A percentile compares a stretch with the other conserved stretches of the same genome.
These are phyloP conservation scores for Citrullus amarus DNA, from an alignment of 306 rosid species.

Conservation along the genomic window DNA sequence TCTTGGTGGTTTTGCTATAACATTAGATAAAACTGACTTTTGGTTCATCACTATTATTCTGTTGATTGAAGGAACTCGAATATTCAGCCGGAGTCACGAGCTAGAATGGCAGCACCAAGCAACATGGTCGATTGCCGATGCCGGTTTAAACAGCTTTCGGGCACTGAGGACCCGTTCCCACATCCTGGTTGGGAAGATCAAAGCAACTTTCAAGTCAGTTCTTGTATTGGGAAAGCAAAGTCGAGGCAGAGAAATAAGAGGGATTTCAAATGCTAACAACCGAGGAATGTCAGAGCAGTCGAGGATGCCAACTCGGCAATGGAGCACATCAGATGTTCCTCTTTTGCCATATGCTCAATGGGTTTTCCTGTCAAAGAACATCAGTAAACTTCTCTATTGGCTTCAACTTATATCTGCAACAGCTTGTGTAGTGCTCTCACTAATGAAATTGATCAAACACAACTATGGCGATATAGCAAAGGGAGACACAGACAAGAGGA, in stretches of 20 bases:
- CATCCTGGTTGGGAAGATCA: constrained; percentile 22
- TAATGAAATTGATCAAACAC: constrained; percentile 43
- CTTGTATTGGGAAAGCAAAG: constrained; percentile 11
- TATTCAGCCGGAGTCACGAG: constrained; percentile 92
- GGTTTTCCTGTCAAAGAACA: constrained; percentile 53
- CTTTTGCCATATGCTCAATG: constrained; percentile 57
- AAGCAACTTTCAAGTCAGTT: constrained; percentile 34
- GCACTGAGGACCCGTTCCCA: constrained; percentile 39
- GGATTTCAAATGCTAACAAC: constrained; percentile 1
- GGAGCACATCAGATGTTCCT: constrained; percentile 79
- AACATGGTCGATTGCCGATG: constrained; percentile 70
- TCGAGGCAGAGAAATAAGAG: constrained; percentile 19
- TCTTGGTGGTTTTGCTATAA: constrained; percentile 81
- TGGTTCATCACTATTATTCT: constrained; percentile 83
- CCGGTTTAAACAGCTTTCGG: constrained; percentile 51
- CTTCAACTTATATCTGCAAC: constrained; percentile 84
- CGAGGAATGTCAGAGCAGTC: constrained; percentile 13
- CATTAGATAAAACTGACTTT: constrained; percentile 57
- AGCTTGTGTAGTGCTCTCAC: constrained; percentile 69
- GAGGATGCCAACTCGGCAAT: constrained; percentile 49
- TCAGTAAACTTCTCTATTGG: constrained; percentile 85
- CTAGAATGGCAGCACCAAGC: constrained; percentile 98
- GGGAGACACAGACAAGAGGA: constrained; percentile 75
- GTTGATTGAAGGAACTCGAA: constrained; percentile 71
- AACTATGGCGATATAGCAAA: constrained; percentile 63